phyloP scores from a whole-genome alignment of 768 basidiomycete species.

The Gloeopeniophorella convolvens region DNA sequence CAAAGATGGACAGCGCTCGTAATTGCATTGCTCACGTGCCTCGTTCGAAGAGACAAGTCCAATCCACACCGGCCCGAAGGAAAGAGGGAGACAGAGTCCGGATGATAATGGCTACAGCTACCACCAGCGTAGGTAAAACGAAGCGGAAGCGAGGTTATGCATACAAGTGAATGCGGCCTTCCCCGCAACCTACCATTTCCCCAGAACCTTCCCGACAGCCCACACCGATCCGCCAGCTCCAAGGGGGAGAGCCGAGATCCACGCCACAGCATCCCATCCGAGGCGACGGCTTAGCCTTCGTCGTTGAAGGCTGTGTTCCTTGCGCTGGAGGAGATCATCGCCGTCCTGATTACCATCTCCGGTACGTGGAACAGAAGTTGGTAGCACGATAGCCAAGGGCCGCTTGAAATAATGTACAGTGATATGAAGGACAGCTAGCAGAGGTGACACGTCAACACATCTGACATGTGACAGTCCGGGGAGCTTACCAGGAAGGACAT shows the following conservation, averaged over 20 bases:
- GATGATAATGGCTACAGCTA: slow-evolving; percentile 9
- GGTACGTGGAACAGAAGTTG: slow-evolving; percentile 23
- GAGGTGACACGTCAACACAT: background rate
- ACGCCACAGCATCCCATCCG: slow-evolving; percentile 80
- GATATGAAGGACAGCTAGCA: slow-evolving; percentile 66
- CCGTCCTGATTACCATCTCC: slow-evolving; percentile 20
- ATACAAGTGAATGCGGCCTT: slow-evolving; percentile 6
- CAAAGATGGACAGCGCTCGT: background rate
- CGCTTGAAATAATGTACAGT: slow-evolving; percentile 77
- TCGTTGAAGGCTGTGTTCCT: slow-evolving; percentile 79
- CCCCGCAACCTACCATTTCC: slow-evolving; percentile 40
- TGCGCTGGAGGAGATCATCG: slow-evolving; percentile 76
- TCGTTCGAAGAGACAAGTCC: background rate
- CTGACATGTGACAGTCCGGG: background rate
- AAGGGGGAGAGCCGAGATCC: slow-evolving; percentile 60
- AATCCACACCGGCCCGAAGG: background rate
- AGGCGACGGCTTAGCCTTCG: slow-evolving; percentile 64
- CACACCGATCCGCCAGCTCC: slow-evolving; percentile 52
- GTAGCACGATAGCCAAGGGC: slow-evolving; percentile 79
- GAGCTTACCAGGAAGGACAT: slow-evolving; percentile 51
- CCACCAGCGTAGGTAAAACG: background rate
- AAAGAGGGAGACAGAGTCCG: background rate
- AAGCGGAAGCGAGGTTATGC: background rate
- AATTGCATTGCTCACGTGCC: slow-evolving; percentile 1
- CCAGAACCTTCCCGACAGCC: slow-evolving; percentile 45